These are phyloP conservation scores for Leccinellum luteum DNA, from an alignment of 768 basidiomycete species.

Conservation along the genomic window DNA sequence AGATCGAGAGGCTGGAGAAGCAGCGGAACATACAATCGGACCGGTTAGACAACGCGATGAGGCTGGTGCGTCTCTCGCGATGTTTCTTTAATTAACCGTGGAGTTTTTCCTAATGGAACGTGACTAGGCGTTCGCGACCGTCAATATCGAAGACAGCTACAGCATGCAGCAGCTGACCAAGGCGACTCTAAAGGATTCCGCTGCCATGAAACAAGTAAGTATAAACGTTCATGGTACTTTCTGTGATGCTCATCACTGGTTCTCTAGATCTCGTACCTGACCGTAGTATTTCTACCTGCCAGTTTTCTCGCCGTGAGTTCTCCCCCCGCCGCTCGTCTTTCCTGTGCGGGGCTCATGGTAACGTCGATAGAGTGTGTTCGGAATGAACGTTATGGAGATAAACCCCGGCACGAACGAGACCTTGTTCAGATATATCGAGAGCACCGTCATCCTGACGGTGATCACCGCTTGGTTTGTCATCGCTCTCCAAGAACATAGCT, in stretches of 20 bases:
- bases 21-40: constrained; percentile 27
- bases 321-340: constrained; percentile 13
- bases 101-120: background rate
- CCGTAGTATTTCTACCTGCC: constrained; percentile 61
- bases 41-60: constrained; percentile 33
- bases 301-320: constrained; percentile 36
- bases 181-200: constrained; percentile 42
- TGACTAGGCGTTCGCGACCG: constrained; percentile 54
- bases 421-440: constrained; percentile 39
- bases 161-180: constrained; percentile 51
- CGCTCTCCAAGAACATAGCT: constrained; percentile 41
- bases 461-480: constrained; percentile 56
- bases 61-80: constrained; percentile 22
- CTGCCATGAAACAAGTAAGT: constrained; percentile 35
- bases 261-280: constrained; percentile 51
- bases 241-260: background rate
- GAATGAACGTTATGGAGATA: constrained; percentile 34
- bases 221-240: no score
- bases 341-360: background rate
- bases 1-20: constrained; percentile 39
- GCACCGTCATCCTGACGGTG: constrained; percentile 48
- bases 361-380: constrained; percentile 31
- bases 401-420: constrained; percentile 24
- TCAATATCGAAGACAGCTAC: constrained; percentile 57
- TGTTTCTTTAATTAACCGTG: background rate